Evolutionary conservation across 1,284 basidiomycete species (phyloP), one percentile per base, ranked within the genome.

Genomic region (Leccinum glutinopallens): DNA sequence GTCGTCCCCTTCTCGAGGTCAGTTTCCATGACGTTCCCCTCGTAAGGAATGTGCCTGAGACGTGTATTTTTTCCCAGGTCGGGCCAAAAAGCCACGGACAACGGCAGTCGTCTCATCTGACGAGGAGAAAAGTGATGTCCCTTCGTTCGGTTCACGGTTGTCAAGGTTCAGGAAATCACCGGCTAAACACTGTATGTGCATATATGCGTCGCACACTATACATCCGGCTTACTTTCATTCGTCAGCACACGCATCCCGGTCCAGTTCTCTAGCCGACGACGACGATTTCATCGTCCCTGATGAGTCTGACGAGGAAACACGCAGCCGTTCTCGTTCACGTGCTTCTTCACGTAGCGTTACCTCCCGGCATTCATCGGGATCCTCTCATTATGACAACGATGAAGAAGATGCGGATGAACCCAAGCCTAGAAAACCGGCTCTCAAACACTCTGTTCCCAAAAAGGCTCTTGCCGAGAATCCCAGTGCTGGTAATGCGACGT

Each of bases 251-350:
- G 80, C 78, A 54, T 54, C 62, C 4, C 65, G 65, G 58, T 65
- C 75, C 9, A 69, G 64, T 49, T 79, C 79, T 58, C 73, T 71
- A 60, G 75, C 71, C 41, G 86, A 89, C 60, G 86, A 90, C 62
- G 86, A 88, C 67, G 88, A 89, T 63, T 91, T 91, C 70, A 82
- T 90, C 66, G 85, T 83, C 35, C 84, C 86, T 15, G 83, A 83
- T 55, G 84, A 85, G 35, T 84, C 82, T 13, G 90, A 90, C 61
- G 80, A 79, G 19, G 84, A 84, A 35, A 73, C 74, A 8, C 72
- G 74, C 49, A 82, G 67, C 78, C 84, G 65, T 64, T 78, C 71
- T 65, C 72, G 81, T 60, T 75, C 83, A 71, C 72, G 78, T 29
- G 75, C 75, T 33, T 77, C 82, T 5, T 83, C 82, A 1, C 72